phyloP scores from a whole-genome alignment of 1,284 basidiomycete species.

The Termitomyces sp. region DNA sequence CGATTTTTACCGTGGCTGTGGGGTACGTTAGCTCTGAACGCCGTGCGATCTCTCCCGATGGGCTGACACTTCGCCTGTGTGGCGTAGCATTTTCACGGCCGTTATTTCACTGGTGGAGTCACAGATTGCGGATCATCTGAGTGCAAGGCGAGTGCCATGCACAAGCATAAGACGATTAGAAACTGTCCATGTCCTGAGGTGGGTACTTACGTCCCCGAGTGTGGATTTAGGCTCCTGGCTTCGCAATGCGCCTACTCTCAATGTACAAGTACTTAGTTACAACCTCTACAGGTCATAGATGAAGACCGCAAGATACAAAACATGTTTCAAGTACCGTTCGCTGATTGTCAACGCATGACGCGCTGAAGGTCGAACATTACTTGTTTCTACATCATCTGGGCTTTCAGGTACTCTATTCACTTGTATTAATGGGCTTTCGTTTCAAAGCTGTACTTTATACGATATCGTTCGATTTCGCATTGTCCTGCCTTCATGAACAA shows the following conservation, averaged over 20 bases:
- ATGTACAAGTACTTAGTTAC: constrained; percentile 2
- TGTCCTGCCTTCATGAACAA: not conserved
- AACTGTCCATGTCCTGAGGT: constrained; percentile 47
- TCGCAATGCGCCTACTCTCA: not conserved
- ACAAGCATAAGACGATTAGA: constrained; percentile 47
- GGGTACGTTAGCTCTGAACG: constrained; percentile 31
- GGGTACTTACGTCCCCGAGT: constrained; percentile 6
- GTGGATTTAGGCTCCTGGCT: not conserved
- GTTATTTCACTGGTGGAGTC: constrained; percentile 54
- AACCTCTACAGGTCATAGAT: constrained; percentile 25
- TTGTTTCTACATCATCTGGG: not conserved
- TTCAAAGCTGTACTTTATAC: constrained; percentile 5
- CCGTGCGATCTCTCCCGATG: not conserved
- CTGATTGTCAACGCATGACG: constrained; percentile 29
- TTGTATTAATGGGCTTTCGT: constrained; percentile 15
- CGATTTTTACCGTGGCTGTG: constrained; percentile 58
- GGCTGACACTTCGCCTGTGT: constrained; percentile 9
- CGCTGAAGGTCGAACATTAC: constrained; percentile 18
- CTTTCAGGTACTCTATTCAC: constrained; percentile 1
- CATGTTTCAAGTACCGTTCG: constrained; percentile 33
- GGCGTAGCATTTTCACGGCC: constrained; percentile 55
- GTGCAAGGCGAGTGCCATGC: constrained; percentile 51
- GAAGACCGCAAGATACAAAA: constrained; percentile 36
- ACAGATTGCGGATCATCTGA: constrained; percentile 43
- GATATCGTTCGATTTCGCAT: not conserved